Evolutionary conservation across 2,329 filamentous ascomycete genomes (phyloP), one percentile per base, ranked within the genome.

Genomic region (Alternaria gaisen): DNA sequence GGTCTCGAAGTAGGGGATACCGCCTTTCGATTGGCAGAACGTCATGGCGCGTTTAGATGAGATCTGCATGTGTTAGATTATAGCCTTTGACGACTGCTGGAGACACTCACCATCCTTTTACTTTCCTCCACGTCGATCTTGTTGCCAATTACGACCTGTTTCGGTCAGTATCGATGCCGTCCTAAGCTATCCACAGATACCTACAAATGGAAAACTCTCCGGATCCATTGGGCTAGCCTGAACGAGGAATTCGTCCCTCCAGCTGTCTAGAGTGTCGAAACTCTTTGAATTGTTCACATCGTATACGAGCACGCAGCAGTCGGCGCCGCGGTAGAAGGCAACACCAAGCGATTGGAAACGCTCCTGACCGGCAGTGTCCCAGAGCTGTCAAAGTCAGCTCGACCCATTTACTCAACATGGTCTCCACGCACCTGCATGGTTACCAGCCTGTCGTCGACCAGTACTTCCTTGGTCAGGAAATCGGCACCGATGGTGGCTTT

Each of bases 241-340:
- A 71, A 99, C 97, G 70, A 99, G 82, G 78, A 99, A 99, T 80
- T 99, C 95, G 77, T 99, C 95, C 75, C 95, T 87, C 95, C 95
- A 99, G 82, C 93, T 97, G 80, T 99, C 95, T 61, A 99, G 87
- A 14, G 94, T 96, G 79, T 99, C 95, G 80, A 99, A 99, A 80
- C 93, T 97, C 88, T 99, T 99, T 64, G 94, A 91, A 80, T 97
- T 98, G 84, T 99, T 99, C 81, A 99, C 94, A 77, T 99, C 94
- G 84, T 95, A 98, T 53, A 98, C 94, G 56, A 99, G 85, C 61
- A 98, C 94, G 79, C 95, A 98, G 87, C 94, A 98, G 84, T 99
- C 94, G 70, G 95, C 94, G 66, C 94, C 94, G 66, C 94, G 88
- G 83, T 99, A 99, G 83, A 99, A 99, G 50, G 94, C 95, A 44